These are phyloP conservation scores for Pythium utonaiense DNA, from an alignment of 352 stramenopile genomes.

Conservation along the genomic window DNA sequence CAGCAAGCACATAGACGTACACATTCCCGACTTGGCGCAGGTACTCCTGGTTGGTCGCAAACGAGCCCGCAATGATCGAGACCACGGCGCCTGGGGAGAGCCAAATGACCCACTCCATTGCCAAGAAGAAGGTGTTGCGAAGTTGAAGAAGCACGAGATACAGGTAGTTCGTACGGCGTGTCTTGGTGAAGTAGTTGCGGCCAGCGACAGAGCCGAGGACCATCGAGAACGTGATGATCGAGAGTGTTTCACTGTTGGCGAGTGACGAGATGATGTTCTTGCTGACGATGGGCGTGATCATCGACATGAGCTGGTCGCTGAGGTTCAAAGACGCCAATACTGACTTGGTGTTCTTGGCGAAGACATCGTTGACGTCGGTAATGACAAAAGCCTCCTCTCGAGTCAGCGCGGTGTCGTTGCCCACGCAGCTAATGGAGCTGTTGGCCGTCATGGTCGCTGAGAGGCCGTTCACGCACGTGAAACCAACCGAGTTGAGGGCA, in stretches of 20 bases:
- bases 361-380: slow-evolving; percentile 44
- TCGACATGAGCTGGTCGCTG: slow-evolving; percentile 55
- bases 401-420: too few species aligned
- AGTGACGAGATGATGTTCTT: slow-evolving; percentile 62
- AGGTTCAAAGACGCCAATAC: slow-evolving; percentile 46
- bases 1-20: slow-evolving; percentile 53
- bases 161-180: slow-evolving; percentile 54
- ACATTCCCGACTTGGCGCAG: slow-evolving; percentile 37
- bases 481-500: slow-evolving; percentile 32
- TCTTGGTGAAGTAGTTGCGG: slow-evolving; percentile 57
- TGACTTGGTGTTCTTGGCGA: slow-evolving; percentile 28
- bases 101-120: slow-evolving; percentile 71
- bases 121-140: slow-evolving; percentile 71
- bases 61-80: slow-evolving; percentile 61
- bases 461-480: slow-evolving; percentile 46
- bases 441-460: slow-evolving; percentile 23
- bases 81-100: slow-evolving; percentile 67
- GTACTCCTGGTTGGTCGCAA: slow-evolving; percentile 41
- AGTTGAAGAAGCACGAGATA: slow-evolving; percentile 66
- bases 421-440: slow-evolving; percentile 12
- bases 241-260: slow-evolving; percentile 45
- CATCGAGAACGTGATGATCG: slow-evolving; percentile 71
- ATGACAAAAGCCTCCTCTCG: slow-evolving; percentile 53
- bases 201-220: slow-evolving; percentile 57
- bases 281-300: slow-evolving; percentile 53